phyloP scores from a whole-genome alignment of 345 rosid genomes.

The Noccaea bulbosa region DNA sequence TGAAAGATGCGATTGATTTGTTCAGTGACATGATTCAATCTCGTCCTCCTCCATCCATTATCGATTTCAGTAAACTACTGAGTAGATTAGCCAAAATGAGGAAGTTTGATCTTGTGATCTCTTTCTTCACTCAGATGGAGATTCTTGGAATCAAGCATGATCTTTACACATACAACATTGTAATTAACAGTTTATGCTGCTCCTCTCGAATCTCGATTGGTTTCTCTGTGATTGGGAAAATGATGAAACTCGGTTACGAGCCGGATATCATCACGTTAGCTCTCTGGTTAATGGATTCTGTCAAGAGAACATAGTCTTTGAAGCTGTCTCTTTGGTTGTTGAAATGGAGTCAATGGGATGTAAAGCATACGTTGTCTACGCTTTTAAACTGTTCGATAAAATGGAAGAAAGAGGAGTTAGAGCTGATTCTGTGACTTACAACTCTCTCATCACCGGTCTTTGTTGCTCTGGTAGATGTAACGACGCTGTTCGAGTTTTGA shows the following conservation, averaged over 20 bases:
- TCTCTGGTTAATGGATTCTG: conserved; percentile 38
- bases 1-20: neutral
- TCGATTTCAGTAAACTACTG: conserved; percentile 31
- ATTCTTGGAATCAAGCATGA: conserved; percentile 29
- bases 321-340: conserved; percentile 28
- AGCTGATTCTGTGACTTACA: conserved; percentile 35
- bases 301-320: conserved; percentile 26
- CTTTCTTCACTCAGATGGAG: conserved; percentile 33
- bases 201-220: conserved; percentile 16
- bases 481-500: conserved; percentile 4
- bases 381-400: conserved; percentile 11
- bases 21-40: conserved; percentile 26
- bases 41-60: conserved; percentile 39
- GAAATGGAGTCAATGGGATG: conserved; percentile 30
- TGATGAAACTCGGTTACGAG: conserved; percentile 35
- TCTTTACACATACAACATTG: conserved; percentile 39
- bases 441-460: conserved; percentile 33
- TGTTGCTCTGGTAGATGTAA: conserved; percentile 34
- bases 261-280: conserved; percentile 41
- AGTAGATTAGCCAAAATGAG: conserved; percentile 29
- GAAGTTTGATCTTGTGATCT: conserved; percentile 28
- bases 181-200: conserved; percentile 37
- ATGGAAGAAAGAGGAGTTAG: conserved; percentile 30
- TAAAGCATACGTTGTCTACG: conserved; percentile 28
- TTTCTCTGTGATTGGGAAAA: conserved; percentile 41